Conservation (phyloP, 306 rosid genomes). For the Corylus heterophylla region DNA sequence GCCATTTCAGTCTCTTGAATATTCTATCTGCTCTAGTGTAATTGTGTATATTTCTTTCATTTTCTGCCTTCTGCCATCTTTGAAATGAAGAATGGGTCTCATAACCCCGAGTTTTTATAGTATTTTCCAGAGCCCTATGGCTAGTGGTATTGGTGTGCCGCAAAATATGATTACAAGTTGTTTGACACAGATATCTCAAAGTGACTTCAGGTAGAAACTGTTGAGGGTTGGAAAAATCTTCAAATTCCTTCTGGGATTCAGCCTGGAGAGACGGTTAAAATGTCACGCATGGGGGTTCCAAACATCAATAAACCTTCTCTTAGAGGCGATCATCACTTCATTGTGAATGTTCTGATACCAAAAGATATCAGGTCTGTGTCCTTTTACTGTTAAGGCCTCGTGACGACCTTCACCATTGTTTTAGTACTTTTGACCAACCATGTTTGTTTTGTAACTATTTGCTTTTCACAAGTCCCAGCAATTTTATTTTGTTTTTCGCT, state of each 20-base stretch:
- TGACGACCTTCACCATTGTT: no score
- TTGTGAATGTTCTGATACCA: slow-evolving; percentile 77
- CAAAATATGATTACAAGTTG: slow-evolving; percentile 3
- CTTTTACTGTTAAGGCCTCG: neutral
- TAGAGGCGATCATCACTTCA: slow-evolving; percentile 87
- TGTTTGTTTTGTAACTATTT: no score
- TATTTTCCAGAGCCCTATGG: neutral
- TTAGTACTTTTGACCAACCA: no score
- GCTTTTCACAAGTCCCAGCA: no score
- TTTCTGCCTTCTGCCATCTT: neutral
- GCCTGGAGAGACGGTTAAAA: slow-evolving; percentile 78
- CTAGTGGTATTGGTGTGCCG: neutral
- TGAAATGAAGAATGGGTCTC: neutral
- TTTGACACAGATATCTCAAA: slow-evolving; percentile 21
- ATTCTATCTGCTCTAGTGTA: neutral
- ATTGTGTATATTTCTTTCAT: neutral
- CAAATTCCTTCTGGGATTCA: slow-evolving; percentile 84
- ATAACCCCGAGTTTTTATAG: neutral
- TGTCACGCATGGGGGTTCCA: slow-evolving; percentile 73
- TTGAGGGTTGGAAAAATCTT: slow-evolving; percentile 77
- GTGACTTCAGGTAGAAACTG: slow-evolving; percentile 80
- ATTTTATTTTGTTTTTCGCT: no score
- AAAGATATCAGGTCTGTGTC: slow-evolving; percentile 65
- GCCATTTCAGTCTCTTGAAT: neutral
- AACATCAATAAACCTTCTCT: slow-evolving; percentile 72